These are phyloP conservation scores for Cytospora piceicola DNA, from an alignment of 2,329 filamentous ascomycete species.

Conservation along the genomic window DNA sequence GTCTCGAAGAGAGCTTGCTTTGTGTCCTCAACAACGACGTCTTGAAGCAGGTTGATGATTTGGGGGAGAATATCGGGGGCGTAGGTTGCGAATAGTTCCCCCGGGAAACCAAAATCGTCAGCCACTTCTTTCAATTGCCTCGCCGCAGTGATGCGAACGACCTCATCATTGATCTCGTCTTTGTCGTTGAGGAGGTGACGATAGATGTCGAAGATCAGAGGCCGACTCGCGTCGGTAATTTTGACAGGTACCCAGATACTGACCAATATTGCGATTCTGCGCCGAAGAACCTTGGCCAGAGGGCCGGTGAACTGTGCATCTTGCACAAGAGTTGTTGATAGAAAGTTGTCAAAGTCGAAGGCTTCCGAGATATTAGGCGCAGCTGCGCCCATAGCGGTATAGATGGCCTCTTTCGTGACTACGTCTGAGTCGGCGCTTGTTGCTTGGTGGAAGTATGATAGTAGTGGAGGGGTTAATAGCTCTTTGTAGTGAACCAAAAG, in stretches of 20 bases:
- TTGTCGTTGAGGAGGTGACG: conserved; percentile 79
- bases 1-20: conserved; percentile 91
- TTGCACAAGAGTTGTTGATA: conserved; percentile 73
- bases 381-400: conserved; percentile 87
- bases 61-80: conserved; percentile 73
- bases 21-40: conserved; percentile 81
- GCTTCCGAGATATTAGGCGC: conserved; percentile 73
- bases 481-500: conserved; percentile 87
- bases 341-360: conserved; percentile 82
- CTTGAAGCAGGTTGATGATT: conserved; percentile 76
- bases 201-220: conserved; percentile 85
- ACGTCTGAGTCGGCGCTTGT: conserved; percentile 70
- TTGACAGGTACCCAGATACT: conserved; percentile 88
- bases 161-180: conserved; percentile 83
- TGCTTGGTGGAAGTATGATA: conserved; percentile 81
- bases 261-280: conserved; percentile 85
- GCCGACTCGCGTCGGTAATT: conserved; percentile 67
- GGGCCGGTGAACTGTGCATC: conserved; percentile 71
- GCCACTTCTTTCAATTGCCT: conserved; percentile 79
- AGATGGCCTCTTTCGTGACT: conserved; percentile 89
- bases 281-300: conserved; percentile 78
- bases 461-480: conserved; percentile 75
- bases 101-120: conserved; percentile 82
- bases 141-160: conserved; percentile 89
- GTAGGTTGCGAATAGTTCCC: conserved; percentile 75